Evolutionary conservation across 2,329 filamentous ascomycete genomes (phyloP), one percentile per base, ranked within the genome.

Genomic region (Colletotrichum tropicale): DNA sequence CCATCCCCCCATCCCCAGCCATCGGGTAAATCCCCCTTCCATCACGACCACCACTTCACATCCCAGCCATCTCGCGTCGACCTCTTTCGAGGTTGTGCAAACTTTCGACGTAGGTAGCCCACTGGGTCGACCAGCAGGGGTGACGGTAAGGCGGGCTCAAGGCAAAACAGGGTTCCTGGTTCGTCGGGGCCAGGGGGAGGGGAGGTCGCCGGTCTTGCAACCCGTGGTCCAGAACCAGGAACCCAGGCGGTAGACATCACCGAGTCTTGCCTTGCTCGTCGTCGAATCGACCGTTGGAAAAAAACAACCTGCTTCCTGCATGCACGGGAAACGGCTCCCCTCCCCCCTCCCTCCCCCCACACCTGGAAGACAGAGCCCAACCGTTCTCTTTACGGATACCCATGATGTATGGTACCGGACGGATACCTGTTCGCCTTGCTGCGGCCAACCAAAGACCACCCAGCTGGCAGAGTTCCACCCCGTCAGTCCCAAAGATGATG

Each of bases 1-100:
- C 72, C 72, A 75, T 68, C 72, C 61, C 38, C 38, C 38, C 38
- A 43, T 56, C 58, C 70, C 73, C 73, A 75, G 73, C 73, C 73
- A 75, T 73, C 36, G 24, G 7, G 38, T 18, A 43, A 62, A 30
- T 12, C 43, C 15, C 12, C n/a, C 32, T 26, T 13, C n/a, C 60
- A 64, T 68, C 69, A 67, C 56, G 52, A n/a, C 28, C 64, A 62
- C 32, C 43, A 24, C 30, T 15, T 36, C 26, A 28, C 38, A 68
- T 69, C 70, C 73, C 70, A 73, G 64, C 73, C 64, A 65, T 73
- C 71, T 48, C 58, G n/a, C 43, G 43, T 70, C n/a, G n/a, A 36
- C 26, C 16, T 38, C 52, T 15, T 10, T 24, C 34, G 21, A 36
- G 48, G 28, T 68, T 60, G 15, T 8, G 43, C 38, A 16, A 32